Base-by-base conservation (phyloP, 345 rosid genomes). In the Gossypium sturtianum region DNA sequence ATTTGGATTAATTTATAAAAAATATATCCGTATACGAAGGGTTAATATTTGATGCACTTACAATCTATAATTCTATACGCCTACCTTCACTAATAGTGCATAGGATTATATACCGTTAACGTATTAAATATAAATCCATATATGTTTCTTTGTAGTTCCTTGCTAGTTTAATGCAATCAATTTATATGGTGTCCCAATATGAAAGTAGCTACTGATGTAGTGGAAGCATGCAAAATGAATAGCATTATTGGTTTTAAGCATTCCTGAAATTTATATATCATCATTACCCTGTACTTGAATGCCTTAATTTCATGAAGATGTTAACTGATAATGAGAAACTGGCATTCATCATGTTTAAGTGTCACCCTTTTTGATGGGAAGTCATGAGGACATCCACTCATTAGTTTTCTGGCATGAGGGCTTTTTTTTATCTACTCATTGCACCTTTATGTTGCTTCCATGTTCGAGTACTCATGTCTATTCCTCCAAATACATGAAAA, bases 191-290 rank as follows among this genome's bases (percentile, higher is more conserved):
- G 59, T 54, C 59, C 59, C 59, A 20, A 71, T 13, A 43, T 71
- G 49, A 53, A 29, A 56, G 62, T 51, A 34, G 44, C 48, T 34
- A 17, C 17, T 34, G 63, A 20, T 53, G 63, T 19, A 11, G 12
- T 25, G 0, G 12, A 56, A 53, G 74, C 63, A 70, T 22, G 75
- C 66, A 22, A 23, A 41, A 72, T 23, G 66, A 22, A 13, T 7
- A 22, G 41, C 65, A 72, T 72, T 52, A 58, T 72, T 72, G 66
- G 23, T 22, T 72, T 57, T 13, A 16, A 29, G 74, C 74, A 71
- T 65, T 71, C 74, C 38, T 41, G 53, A 71, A 56, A 19, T 8
- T 16, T 25, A 11, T 27, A 34, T 34, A 34, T 6, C 3, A 47
- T 48, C 41, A 23, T 12, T 13, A 25, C 3, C 9, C 10, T 20